Base-by-base conservation (phyloP, 345 rosid genomes). In the Eutrema yunnanense region DNA sequence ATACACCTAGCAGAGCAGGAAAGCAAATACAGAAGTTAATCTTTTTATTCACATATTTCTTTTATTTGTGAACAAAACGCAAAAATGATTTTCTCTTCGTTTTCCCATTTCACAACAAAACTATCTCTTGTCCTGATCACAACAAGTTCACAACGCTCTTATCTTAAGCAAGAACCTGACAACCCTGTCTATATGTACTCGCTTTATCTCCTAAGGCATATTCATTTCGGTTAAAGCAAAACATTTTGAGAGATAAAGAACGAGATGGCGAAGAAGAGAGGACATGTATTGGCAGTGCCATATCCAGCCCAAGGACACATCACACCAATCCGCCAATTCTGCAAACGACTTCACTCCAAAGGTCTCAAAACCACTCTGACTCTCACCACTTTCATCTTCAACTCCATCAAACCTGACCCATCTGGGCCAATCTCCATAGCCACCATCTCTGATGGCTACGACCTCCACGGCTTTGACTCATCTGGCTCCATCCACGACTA, bases 251-350 rank as follows among this genome's bases (percentile, higher is more conserved):
- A 56, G 13, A 52, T 19, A 70, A 12, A 27, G 40, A 52, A 32
- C 34, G 62, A 60, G 8, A 75, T 64, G 75, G 71, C 55, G 75
- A 55, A 54, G 22, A 48, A 56, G 69, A 50, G 72, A 19, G 68
- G 76, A 30, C 79, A 78, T 53, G 76, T 79, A 4, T 48, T 83
- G 42, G 81, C 84, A 29, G 6, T 82, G 9, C 73, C 85, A 1
- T 81, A 58, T 41, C 83, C 86, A 12, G 10, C 13, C 1, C 90
- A 83, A 74, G 88, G 93, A 37, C 90, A 81, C 74, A 71, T 87
- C 42, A 85, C 80, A 58, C 92, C 92, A 11, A 27, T 83, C 59
- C 76, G 65, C 60, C 86, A 85, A 34, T 85, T 86, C 78, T 80
- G 83, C 62, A 88, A 86, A 54, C 78, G 86, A 37, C 69, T 88